Evolutionary conservation across 306 rosid species (phyloP).

Genomic region (Alnus rubra): DNA sequence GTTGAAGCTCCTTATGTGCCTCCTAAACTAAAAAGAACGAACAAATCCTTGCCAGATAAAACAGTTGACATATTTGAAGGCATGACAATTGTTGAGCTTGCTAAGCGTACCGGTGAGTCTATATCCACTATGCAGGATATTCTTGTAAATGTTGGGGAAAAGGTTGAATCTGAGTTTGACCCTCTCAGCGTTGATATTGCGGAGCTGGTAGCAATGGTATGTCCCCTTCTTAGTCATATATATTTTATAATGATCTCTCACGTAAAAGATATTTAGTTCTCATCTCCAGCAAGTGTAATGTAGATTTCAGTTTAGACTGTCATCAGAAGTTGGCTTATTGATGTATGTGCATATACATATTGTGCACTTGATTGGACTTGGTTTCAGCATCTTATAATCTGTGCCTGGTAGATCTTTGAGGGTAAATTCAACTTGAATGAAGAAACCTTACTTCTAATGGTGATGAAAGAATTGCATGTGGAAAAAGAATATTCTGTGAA

Average conservation of each 20-base stretch:
- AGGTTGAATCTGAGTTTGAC: conserved; percentile 79
- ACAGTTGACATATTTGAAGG: conserved; percentile 89
- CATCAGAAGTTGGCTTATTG: no score
- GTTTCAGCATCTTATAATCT: neutral
- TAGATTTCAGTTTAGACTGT: neutral
- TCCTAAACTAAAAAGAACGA: conserved; percentile 45
- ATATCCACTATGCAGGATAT: conserved; percentile 60
- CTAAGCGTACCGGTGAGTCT: conserved; percentile 73
- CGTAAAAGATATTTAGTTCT: neutral
- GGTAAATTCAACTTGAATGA: neutral
- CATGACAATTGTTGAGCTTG: conserved; percentile 79
- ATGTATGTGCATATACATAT: no score
- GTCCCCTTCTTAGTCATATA: conserved; percentile 24
- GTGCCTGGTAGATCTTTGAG: conserved; percentile 17
- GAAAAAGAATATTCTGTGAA: no score
- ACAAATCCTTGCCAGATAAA: conserved; percentile 54
- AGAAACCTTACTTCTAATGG: neutral
- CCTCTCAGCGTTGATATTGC: conserved; percentile 70
- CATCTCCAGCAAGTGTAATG: no score
- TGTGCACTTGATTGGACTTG: conserved; percentile 8
- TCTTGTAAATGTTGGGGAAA: conserved; percentile 80
- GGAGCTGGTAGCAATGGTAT: conserved; percentile 90
- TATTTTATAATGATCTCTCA: conserved; percentile 14
- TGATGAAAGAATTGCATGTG: neutral
- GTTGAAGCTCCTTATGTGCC: conserved; percentile 77